Evolutionary conservation across 306 rosid species (phyloP).

Genomic region (Calophaca sinica): DNA sequence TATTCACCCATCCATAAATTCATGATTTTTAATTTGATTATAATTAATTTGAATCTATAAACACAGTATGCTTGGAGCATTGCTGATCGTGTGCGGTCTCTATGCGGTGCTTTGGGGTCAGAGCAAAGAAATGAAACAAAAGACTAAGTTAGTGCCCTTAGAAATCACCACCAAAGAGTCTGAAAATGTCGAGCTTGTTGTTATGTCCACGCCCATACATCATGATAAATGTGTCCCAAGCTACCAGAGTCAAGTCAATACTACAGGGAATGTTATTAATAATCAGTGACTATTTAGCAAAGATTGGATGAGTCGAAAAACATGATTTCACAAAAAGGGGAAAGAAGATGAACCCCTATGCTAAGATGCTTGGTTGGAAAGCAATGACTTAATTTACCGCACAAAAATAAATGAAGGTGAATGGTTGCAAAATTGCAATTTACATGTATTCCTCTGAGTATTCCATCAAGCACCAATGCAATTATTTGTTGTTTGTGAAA

Average conservation of each 20-base stretch:
- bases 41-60: not conserved
- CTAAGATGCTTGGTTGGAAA: no score
- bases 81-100: slow-evolving; percentile 48
- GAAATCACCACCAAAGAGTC: no score
- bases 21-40: not conserved
- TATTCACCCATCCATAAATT: no score
- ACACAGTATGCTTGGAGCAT: slow-evolving; percentile 31
- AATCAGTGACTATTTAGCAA: not conserved
- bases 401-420: no score
- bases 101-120: slow-evolving; percentile 52
- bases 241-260: not conserved
- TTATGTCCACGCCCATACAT: not conserved
- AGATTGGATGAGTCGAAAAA: not conserved
- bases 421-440: no score
- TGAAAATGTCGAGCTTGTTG: not conserved
- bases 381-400: no score
- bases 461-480: no score
- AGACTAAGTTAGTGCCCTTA: not conserved
- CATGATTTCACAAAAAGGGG: no score
- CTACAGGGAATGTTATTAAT: not conserved
- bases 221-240: not conserved
- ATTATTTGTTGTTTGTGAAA: no score
- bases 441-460: no score
- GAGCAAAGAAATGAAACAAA: slow-evolving; percentile 40
- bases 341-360: no score